These are phyloP conservation scores for Aspergillus oerlinghausenensis DNA, from an alignment of 2,329 filamentous ascomycete genomes.

Conservation along the genomic window DNA sequence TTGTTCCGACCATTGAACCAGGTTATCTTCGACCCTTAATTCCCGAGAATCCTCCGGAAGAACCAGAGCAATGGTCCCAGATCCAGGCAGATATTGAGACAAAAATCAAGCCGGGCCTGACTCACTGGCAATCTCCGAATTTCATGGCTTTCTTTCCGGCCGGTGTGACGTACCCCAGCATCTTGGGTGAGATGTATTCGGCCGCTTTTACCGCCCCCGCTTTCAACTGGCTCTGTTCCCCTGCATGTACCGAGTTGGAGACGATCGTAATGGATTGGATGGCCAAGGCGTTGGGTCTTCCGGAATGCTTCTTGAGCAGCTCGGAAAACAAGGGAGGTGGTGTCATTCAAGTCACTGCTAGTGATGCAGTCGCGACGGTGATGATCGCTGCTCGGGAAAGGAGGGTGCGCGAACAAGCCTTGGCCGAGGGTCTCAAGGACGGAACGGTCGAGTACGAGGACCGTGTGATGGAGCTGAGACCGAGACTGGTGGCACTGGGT, in stretches of 20 bases:
- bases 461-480: slow-evolving; percentile 60
- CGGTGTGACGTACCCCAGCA: slow-evolving; percentile 71
- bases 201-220: slow-evolving; percentile 83
- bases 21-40: slow-evolving; percentile 81
- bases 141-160: slow-evolving; percentile 97
- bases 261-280: slow-evolving; percentile 92
- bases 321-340: slow-evolving; percentile 67
- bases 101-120: slow-evolving; percentile 87
- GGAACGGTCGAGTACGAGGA: slow-evolving; percentile 61
- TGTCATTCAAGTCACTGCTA: slow-evolving; percentile 90
- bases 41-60: slow-evolving; percentile 61
- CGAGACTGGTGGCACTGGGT: slow-evolving; percentile 72
- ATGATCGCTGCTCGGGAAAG: slow-evolving; percentile 84
- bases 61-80: slow-evolving; percentile 66
- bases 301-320: slow-evolving; percentile 67
- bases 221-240: slow-evolving; percentile 96
- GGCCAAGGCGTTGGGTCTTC: slow-evolving; percentile 68
- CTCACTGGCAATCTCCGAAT: slow-evolving; percentile 90
- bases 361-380: slow-evolving; percentile 78
- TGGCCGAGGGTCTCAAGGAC: slow-evolving; percentile 43
- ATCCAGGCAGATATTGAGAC: slow-evolving; percentile 80
- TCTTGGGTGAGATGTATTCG: slow-evolving; percentile 89
- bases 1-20: slow-evolving; percentile 73
- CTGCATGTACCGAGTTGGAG: slow-evolving; percentile 88
- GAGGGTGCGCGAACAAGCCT: slow-evolving; percentile 60